Evolutionary conservation across 768 basidiomycete genomes (phyloP).

Genomic region (Udeniomyces megalosporus): DNA sequence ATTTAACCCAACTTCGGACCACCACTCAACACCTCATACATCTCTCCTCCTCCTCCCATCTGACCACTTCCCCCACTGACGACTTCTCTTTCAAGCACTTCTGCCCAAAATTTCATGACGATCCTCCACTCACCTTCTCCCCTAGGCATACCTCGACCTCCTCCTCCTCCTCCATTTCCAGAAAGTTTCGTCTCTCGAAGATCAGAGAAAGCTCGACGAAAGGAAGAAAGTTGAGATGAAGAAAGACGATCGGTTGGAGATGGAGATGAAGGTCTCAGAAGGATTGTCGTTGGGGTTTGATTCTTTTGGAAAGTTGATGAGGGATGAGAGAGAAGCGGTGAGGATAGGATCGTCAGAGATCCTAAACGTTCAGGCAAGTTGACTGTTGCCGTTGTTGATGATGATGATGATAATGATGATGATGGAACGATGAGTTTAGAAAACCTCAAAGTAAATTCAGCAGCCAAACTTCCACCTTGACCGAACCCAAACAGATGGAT

Average conservation of each 20-base stretch:
- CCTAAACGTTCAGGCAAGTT: constrained; percentile 33
- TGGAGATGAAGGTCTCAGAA: too few relatives aligned
- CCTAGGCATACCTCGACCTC: constrained; percentile 53
- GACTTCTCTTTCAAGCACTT: not conserved
- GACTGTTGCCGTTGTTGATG: constrained; percentile 15
- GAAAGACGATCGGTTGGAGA: too few relatives aligned
- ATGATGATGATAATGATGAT: too few relatives aligned
- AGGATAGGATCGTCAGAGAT: constrained; percentile 52
- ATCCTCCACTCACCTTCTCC: constrained; percentile 64
- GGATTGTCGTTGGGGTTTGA: too few relatives aligned
- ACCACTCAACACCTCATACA: constrained; percentile 14
- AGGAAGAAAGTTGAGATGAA: too few relatives aligned
- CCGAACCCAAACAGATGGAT: constrained; percentile 80
- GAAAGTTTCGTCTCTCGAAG: not conserved
- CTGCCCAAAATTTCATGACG: constrained; percentile 40
- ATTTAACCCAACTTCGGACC: not conserved
- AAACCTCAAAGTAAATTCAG: constrained; percentile 45
- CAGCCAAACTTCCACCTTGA: constrained; percentile 66
- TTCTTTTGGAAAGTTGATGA: constrained; percentile 27
- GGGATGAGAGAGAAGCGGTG: constrained; percentile 63
- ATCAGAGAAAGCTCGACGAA: too few relatives aligned
- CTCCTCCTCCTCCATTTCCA: constrained; percentile 19
- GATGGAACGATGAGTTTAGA: too few relatives aligned
- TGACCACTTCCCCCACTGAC: too few relatives aligned
- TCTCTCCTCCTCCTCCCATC: constrained; percentile 16